Percentiles rank a stretch among this genome's conserved stretches.
Conservation (phyloP, 257 asterid species). For the Rauvolfia tetraphylla region DNA sequence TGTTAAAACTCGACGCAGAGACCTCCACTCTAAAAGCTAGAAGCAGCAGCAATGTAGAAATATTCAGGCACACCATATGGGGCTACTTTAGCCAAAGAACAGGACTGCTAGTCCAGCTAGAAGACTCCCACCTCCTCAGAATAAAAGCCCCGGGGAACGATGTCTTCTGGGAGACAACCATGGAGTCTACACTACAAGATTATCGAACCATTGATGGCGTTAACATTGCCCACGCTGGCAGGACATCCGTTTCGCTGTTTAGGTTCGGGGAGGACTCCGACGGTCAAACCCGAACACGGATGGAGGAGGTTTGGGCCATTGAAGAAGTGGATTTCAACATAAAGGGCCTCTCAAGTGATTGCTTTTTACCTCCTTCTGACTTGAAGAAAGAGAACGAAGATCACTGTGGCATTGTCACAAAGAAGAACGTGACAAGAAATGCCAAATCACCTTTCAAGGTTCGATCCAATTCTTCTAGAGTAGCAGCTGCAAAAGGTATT, state of each 20-base stretch:
- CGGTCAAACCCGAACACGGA: slow-evolving; percentile 57
- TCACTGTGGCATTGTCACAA: slow-evolving; percentile 21
- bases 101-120: slow-evolving; percentile 64
- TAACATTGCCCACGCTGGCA: slow-evolving; percentile 68
- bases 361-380: slow-evolving; percentile 80
- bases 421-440: slow-evolving; percentile 14
- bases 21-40: slow-evolving; percentile 53
- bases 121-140: slow-evolving; percentile 50
- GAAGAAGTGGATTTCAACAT: slow-evolving; percentile 89
- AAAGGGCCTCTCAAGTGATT: slow-evolving; percentile 55
- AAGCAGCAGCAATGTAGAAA: slow-evolving; percentile 76
- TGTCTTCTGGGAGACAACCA: slow-evolving; percentile 83
- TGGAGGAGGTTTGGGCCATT: slow-evolving; percentile 82
- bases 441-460: slow-evolving; percentile 32
- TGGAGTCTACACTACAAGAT: slow-evolving; percentile 66
- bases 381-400: slow-evolving; percentile 63
- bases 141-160: slow-evolving; percentile 55
- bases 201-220: slow-evolving; percentile 74
- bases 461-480: slow-evolving; percentile 32
- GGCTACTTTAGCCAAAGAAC: slow-evolving; percentile 88
- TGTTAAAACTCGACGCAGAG: slow-evolving; percentile 76
- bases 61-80: slow-evolving; percentile 70
- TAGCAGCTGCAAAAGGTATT: slow-evolving; percentile 30
- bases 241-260: slow-evolving; percentile 56
- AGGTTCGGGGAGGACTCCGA: slow-evolving; percentile 60